These are phyloP conservation scores for Myriosclerotinia curreyana DNA, from an alignment of 2,329 filamentous ascomycete genomes.

Conservation along the genomic window DNA sequence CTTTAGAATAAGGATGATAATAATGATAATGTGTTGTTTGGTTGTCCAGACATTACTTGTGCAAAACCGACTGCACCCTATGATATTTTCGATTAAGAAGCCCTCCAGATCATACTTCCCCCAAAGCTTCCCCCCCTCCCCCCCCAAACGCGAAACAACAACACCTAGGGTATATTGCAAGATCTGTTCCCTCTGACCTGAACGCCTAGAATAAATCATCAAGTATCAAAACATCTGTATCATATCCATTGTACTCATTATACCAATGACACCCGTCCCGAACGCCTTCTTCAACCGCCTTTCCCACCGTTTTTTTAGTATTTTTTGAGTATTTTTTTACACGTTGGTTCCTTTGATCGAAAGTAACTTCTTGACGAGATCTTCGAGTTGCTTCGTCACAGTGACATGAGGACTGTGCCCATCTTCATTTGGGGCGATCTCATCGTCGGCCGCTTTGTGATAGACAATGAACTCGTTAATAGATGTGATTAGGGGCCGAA, in stretches of 20 bases:
- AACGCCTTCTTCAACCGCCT: neutral
- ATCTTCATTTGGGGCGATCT: constrained; percentile 44
- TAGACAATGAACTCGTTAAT: constrained; percentile 61
- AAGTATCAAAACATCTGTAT: constrained; percentile 16
- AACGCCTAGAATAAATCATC: constrained; percentile 19
- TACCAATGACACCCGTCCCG: neutral
- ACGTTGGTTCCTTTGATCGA: constrained; percentile 9
- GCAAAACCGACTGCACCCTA: neutral
- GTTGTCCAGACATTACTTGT: constrained; percentile 1
- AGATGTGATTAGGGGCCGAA: constrained; percentile 52
- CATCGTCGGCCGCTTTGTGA: constrained; percentile 56
- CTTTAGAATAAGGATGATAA: constrained; percentile 1
- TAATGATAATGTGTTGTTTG: constrained; percentile 9
- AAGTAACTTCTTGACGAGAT: constrained; percentile 30
- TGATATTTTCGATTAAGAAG: neutral
- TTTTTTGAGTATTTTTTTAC: too few species aligned
- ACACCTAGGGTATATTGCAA: constrained; percentile 22
- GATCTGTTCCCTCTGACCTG: constrained; percentile 4
- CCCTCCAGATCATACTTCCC: neutral
- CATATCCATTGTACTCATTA: constrained; percentile 10
- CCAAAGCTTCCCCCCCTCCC: neutral
- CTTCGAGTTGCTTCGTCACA: constrained; percentile 42
- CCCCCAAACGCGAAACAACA: neutral
- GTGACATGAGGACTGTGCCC: constrained; percentile 46
- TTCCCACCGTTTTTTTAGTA: neutral